A percentile compares a stretch with the other conserved stretches of the same genome.
phyloP scores from a whole-genome alignment of 2,329 filamentous ascomycete genomes.

The Cercospora sp. region DNA sequence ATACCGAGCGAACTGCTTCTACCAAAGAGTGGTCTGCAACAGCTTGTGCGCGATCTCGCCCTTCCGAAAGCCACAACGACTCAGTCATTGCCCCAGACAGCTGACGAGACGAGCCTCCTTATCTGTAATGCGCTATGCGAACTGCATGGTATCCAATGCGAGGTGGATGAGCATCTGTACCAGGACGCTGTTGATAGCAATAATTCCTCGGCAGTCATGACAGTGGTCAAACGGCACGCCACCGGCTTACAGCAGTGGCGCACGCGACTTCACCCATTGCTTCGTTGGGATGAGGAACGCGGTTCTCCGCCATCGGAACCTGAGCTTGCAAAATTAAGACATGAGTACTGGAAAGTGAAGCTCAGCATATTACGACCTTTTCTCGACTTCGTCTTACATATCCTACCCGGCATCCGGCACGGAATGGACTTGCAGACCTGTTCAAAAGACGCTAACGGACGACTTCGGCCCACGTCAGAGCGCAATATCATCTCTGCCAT shows the following conservation, averaged over 20 bases:
- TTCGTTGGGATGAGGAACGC: constrained; percentile 62
- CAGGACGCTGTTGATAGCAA: not conserved
- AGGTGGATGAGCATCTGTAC: not conserved
- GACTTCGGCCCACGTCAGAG: constrained; percentile 20
- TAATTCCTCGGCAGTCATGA: not conserved
- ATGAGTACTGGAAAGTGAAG: constrained; percentile 86
- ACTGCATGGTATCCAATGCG: not conserved
- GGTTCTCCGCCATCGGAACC: constrained; percentile 73
- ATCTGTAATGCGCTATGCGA: not conserved
- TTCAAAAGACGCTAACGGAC: constrained; percentile 23
- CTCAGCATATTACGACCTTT: constrained; percentile 85
- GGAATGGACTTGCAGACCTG: constrained; percentile 17
- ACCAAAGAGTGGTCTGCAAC: not conserved
- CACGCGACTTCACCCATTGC: constrained; percentile 45
- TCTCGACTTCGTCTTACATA: constrained; percentile 58
- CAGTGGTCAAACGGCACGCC: constrained; percentile 29
- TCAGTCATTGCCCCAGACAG: not conserved
- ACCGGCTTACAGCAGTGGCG: constrained; percentile 52
- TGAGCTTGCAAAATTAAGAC: constrained; percentile 77
- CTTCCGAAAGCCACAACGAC: not conserved
- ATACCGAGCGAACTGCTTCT: not conserved
- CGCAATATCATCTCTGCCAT: constrained; percentile 27
- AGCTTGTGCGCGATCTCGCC: not conserved
- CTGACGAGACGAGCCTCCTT: not conserved
- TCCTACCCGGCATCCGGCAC: constrained; percentile 33